Evolutionary conservation across 768 basidiomycete genomes (phyloP).

Genomic region (Mycena olivaceomarginata): DNA sequence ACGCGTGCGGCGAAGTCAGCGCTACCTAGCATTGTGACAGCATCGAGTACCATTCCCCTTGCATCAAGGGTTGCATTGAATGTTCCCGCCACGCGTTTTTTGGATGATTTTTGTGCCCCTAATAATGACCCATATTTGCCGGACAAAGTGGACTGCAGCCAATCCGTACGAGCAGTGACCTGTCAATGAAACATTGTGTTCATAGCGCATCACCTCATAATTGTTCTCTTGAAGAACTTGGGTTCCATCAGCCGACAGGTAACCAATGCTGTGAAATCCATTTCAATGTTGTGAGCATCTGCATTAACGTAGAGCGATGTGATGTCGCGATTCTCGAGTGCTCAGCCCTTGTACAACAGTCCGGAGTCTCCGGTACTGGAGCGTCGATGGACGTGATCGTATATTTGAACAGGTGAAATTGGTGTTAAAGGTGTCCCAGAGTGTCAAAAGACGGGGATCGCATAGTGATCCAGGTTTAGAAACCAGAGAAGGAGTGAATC

Average conservation of each 20-base stretch:
- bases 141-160: slow-evolving; percentile 39
- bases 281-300: slow-evolving; percentile 11
- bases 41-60: slow-evolving; percentile 4
- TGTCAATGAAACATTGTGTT: no score
- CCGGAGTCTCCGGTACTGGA: slow-evolving; percentile 50
- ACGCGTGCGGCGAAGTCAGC: slow-evolving; percentile 1
- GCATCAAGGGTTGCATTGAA: slow-evolving; percentile 30
- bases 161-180: slow-evolving; percentile 44
- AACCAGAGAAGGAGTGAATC: slow-evolving; percentile 45
- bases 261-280: slow-evolving; percentile 46
- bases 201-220: slow-evolving; percentile 1
- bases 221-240: slow-evolving; percentile 8
- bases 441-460: slow-evolving; percentile 48
- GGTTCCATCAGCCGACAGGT: slow-evolving; percentile 35
- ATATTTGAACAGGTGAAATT: slow-evolving; percentile 53
- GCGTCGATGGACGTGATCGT: slow-evolving; percentile 44
- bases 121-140: slow-evolving; percentile 45
- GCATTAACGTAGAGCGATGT: slow-evolving; percentile 45
- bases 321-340: slow-evolving; percentile 52
- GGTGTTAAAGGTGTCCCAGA: slow-evolving; percentile 51
- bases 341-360: slow-evolving; percentile 47
- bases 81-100: slow-evolving; percentile 15
- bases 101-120: slow-evolving; percentile 35
- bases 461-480: slow-evolving; percentile 48
- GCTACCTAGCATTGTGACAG: not conserved